Evolutionary conservation across 495 filamentous ascomycete species (phyloP), one percentile per base, ranked within the genome.

Genomic region (Usnea hakonensis): DNA sequence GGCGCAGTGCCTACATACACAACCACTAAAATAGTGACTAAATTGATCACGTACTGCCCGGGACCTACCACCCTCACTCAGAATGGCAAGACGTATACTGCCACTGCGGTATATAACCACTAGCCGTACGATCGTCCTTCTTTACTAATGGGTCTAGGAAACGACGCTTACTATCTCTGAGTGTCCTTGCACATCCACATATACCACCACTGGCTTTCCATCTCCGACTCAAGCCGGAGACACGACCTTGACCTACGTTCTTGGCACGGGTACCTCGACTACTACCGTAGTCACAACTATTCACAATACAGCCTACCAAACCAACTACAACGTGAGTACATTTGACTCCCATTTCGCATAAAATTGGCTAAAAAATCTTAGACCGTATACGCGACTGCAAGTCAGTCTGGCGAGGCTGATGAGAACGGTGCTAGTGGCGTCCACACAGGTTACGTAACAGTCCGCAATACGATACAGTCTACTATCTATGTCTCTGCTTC

Each of bases 1-100:
- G 64, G 64, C 37, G 63, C 64, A 21, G 61, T 52, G 35, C 50
- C 61, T n/a, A 26, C 55, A 11, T 53, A 52, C 33, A 32, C 28
- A 9, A 43, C 55, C 55, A 35, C 55, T 64, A 50, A 38, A 6
- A 33, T 57, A 13, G 63, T 64, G 33, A 63, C 66, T 41, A 55
- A 61, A 54, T 67, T 66, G 37, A 58, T 57, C 28, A 59, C 48
- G 2, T 52, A 52, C 48, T 52, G 48, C 28, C 48, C 48, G 2
- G 48, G 33, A n/a, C 65, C 48, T 36, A 61, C 37, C 57, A 71
- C 77, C 68, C 74, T 94, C 76, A 83, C 81, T 72, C 77, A 85
- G 79, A 82, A 81, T 74, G 77, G 77, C 76, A 75, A 80, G 63
- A 92, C 89, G 77, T 88, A 90, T 87, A 90, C 84, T 73, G 82